Base-by-base conservation (phyloP, 2,329 filamentous ascomycete genomes). In the Basipetospora chlamydospora region DNA sequence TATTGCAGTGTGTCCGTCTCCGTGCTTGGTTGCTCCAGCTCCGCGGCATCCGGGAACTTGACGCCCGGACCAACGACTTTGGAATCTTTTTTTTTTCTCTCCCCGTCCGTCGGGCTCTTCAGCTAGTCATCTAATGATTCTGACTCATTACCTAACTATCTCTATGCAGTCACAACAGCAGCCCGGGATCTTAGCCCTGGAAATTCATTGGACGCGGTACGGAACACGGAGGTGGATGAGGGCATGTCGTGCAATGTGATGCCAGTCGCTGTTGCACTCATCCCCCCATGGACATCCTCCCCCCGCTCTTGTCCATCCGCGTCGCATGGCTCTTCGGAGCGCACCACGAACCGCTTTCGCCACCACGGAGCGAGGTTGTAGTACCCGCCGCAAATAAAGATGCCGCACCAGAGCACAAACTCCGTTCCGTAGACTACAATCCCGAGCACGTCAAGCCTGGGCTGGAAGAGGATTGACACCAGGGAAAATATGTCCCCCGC, bases 381-480 rank as follows among this genome's bases (percentile, higher is more conserved):
- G 42, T 76, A 76, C 2, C 65, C 72, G 1, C 77, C 77, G 40
- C 69, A 76, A 0, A 67, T 66, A 51, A 80, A 76, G 3, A 81
- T 64, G 0, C 77, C 77, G 28, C 72, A 61, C 78, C 78, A 83
- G 2, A 83, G 58, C 1, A 64, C 57, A 35, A 82, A 59, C 50
- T 82, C 77, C 0, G 69, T 70, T 1, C 67, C 72, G 48, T 83
- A 83, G 12, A 81, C 79, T 1, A 75, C 63, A 41, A 82, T 63
- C 0, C 77, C 78, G 0, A 80, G 53, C 1, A 77, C 48, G 46
- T 80, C 70, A 3, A 77, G 47, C 13, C 57, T 55, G 0, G 63
- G 60, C 48, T 79, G 66, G 43, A 78, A 80, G 28, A 78, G 56
- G 12, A 83, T 59, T 1, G 77, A 78, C 3, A 77, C 49, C 0